Conservation (phyloP, 352 stramenopile genomes). For the Phytophthora sansomeana region DNA sequence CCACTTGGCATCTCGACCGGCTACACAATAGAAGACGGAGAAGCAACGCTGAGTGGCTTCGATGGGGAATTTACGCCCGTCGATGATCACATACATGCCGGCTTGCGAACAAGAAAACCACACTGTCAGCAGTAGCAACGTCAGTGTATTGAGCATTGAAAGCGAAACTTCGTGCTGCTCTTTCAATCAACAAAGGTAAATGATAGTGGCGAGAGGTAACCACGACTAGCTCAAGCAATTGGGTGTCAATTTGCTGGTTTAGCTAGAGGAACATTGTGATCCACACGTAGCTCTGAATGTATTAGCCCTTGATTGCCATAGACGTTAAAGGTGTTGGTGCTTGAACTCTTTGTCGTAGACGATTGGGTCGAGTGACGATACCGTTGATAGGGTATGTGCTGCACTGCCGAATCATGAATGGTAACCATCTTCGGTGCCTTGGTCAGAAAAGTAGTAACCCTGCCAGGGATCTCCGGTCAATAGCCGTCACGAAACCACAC, state of each 20-base stretch:
- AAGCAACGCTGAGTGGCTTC: constrained; percentile 5
- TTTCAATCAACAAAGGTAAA: background rate
- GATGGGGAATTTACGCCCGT: background rate
- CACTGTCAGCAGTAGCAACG: background rate
- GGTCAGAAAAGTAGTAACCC: too few species aligned
- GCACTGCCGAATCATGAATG: background rate
- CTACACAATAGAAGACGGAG: background rate
- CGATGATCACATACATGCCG: background rate
- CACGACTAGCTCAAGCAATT: background rate
- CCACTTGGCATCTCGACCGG: background rate
- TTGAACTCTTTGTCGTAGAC: background rate
- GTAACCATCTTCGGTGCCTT: too few species aligned
- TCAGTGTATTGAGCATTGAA: background rate
- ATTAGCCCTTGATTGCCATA: background rate
- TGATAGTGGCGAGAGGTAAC: background rate
- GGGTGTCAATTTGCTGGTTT: background rate
- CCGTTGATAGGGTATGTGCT: background rate
- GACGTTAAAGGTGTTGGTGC: too few species aligned
- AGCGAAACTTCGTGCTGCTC: background rate
- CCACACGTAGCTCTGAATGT: background rate
- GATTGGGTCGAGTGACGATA: background rate
- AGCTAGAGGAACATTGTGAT: background rate
- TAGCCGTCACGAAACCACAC: constrained; percentile 8
- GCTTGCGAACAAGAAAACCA: background rate
- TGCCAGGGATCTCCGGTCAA: too few species aligned